These are phyloP conservation scores for Leptoxyphium fumago DNA, from an alignment of 2,329 filamentous ascomycete genomes.

Conservation along the genomic window DNA sequence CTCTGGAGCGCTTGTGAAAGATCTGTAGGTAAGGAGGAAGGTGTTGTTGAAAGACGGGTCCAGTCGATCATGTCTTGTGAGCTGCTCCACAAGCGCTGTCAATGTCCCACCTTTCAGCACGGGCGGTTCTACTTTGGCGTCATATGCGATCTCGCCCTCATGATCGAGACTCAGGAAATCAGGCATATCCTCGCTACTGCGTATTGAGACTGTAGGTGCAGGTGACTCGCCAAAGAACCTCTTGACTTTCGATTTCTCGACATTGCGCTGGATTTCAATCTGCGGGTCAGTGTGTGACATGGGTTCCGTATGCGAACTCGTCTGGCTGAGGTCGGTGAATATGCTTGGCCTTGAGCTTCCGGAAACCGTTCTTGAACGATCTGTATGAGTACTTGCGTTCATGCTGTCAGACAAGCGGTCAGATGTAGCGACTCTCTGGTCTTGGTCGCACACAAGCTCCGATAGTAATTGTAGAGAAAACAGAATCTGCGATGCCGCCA, in stretches of 20 bases:
- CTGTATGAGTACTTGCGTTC: conserved; percentile 15
- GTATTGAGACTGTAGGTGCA: conserved; percentile 26
- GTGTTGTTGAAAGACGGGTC: conserved; percentile 96
- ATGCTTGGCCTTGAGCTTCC: conserved; percentile 26
- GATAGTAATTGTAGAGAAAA: conserved; percentile 78
- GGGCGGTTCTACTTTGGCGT: conserved; percentile 60
- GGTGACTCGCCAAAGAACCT: conserved; percentile 39
- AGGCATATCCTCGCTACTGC: conserved; percentile 59
- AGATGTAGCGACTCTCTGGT: conserved; percentile 29
- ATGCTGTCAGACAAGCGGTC: conserved; percentile 23
- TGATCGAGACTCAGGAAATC: conserved; percentile 76
- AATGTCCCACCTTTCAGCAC: conserved; percentile 80
- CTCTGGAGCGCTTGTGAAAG: conserved; percentile 81
- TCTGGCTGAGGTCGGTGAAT: conserved; percentile 40
- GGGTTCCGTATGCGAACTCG: conserved; percentile 53
- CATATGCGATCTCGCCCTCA: conserved; percentile 80
- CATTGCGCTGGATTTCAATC: conserved; percentile 23
- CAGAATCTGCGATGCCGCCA: conserved; percentile 71
- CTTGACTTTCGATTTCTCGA: conserved; percentile 33
- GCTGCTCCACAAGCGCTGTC: conserved; percentile 77
- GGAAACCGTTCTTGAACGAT: conserved; percentile 7
- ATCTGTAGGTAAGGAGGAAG: conserved; percentile 90
- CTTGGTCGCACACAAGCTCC: conserved; percentile 49
- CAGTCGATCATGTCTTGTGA: conserved; percentile 89
- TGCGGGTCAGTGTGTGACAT: conserved; percentile 12